These are phyloP conservation scores for Lanmaoa pseudosensibilis DNA, from an alignment of 768 basidiomycete species.

Conservation along the genomic window DNA sequence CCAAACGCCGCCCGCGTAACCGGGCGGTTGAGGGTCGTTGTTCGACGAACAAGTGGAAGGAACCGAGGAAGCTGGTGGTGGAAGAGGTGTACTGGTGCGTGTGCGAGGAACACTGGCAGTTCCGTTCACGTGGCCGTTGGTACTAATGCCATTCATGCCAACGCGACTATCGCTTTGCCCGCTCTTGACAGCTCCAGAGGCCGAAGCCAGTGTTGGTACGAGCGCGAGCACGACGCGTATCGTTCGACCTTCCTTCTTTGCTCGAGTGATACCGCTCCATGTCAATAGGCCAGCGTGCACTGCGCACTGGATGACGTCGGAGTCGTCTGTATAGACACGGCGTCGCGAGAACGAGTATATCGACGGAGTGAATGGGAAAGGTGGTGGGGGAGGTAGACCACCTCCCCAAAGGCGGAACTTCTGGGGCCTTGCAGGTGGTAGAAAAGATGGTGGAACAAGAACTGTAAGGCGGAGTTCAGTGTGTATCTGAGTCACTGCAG, in stretches of 20 bases:
- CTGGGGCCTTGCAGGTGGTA: slow-evolving; percentile 54
- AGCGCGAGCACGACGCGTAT: slow-evolving; percentile 42
- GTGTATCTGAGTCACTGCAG: slow-evolving; percentile 17
- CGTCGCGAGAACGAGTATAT: slow-evolving; percentile 36
- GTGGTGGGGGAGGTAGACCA: slow-evolving; percentile 46
- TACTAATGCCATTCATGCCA: slow-evolving; percentile 6
- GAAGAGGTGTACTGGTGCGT: slow-evolving; percentile 31
- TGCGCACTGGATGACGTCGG: slow-evolving; percentile 67
- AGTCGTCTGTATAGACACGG: slow-evolving; percentile 78
- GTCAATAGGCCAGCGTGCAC: slow-evolving; percentile 59
- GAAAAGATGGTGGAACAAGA: slow-evolving; percentile 56
- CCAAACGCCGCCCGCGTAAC: slow-evolving; percentile 34
- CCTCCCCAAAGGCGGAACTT: slow-evolving; percentile 72
- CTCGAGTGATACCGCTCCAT: slow-evolving; percentile 43
- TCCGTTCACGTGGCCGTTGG: slow-evolving; percentile 35
- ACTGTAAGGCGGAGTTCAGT: slow-evolving; percentile 46
- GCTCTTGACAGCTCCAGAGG: slow-evolving; percentile 42
- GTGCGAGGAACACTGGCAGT: slow-evolving; percentile 30
- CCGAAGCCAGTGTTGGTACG: slow-evolving; percentile 42
- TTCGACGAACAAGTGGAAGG: slow-evolving; percentile 30
- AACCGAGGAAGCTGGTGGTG: slow-evolving; percentile 20
- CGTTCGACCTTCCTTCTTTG: slow-evolving; percentile 39
- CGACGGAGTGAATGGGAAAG: slow-evolving; percentile 30
- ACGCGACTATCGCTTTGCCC: slow-evolving; percentile 23
- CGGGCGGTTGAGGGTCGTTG: slow-evolving; percentile 21